A percentile compares a stretch with the other conserved stretches of the same genome.
Conservation (phyloP, 73 alveolate species). For the Paramecium sonneborni region DNA sequence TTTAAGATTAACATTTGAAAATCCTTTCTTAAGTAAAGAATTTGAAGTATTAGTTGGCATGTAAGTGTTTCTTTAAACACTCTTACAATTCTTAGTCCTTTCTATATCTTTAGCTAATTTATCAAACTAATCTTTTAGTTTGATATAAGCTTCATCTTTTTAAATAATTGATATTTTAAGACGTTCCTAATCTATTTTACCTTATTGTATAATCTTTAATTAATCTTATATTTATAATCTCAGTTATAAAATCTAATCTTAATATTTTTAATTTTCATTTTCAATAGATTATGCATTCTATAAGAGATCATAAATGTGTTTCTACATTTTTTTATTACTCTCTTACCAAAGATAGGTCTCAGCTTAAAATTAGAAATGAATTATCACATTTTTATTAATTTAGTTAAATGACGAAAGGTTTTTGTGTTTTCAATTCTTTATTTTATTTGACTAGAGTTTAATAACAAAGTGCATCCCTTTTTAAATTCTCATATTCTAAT, state of each 20-base stretch:
- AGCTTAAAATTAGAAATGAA: neutral
- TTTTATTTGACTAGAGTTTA: neutral
- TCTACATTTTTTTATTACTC: neutral
- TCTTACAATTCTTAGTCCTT: neutral
- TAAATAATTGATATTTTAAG: neutral
- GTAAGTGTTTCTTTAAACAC: neutral
- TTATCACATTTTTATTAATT: neutral
- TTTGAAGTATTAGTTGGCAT: neutral
- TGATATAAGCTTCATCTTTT: neutral
- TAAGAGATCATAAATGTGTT: neutral
- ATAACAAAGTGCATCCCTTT: neutral
- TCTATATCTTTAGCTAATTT: neutral
- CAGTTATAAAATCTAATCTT: neutral
- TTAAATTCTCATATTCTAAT: neutral
- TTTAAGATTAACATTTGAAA: neutral
- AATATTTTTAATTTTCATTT: neutral
- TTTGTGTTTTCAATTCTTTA: neutral
- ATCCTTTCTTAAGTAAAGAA: neutral
- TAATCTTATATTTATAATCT: slow-evolving; percentile 12
- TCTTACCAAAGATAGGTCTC: neutral
- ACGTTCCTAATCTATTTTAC: neutral
- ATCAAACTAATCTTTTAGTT: neutral
- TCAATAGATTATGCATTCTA: neutral
- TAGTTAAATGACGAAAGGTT: neutral
- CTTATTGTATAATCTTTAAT: neutral